Evolutionary conservation across 176 grass and related monocot genomes (phyloP).

Genomic region (Aechmea fasciata): DNA sequence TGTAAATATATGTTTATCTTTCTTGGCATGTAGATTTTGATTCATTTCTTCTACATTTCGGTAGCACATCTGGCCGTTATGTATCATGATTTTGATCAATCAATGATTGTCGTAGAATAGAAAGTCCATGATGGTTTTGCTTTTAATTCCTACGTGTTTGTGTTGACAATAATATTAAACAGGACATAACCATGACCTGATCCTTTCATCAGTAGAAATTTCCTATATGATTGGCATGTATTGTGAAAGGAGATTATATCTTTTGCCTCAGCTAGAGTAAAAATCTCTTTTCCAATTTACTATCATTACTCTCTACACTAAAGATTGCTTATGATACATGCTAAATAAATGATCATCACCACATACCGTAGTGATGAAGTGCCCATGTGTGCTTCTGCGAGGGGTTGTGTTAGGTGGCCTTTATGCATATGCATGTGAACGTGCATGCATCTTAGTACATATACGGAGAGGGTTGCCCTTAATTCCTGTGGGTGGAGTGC

Average conservation of each 20-base stretch:
- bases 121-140: neutral
- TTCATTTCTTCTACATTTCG: neutral
- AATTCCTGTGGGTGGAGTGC: too few relatives aligned
- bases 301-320: neutral
- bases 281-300: neutral
- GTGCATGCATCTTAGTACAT: too few relatives aligned
- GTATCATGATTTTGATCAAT: neutral
- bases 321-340: neutral
- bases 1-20: neutral
- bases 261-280: neutral
- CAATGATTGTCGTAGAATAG: neutral
- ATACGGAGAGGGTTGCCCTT: too few relatives aligned
- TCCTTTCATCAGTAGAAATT: neutral
- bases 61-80: constrained; percentile 8
- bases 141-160: neutral
- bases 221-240: too few relatives aligned
- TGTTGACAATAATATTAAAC: neutral
- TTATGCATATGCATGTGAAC: too few relatives aligned
- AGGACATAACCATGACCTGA: neutral
- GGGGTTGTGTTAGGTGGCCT: too few relatives aligned
- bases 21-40: neutral
- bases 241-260: neutral
- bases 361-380: neutral
- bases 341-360: neutral
- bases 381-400: neutral